Evolutionary conservation across 495 filamentous ascomycete genomes (phyloP).

Genomic region (Xylona heveae): DNA sequence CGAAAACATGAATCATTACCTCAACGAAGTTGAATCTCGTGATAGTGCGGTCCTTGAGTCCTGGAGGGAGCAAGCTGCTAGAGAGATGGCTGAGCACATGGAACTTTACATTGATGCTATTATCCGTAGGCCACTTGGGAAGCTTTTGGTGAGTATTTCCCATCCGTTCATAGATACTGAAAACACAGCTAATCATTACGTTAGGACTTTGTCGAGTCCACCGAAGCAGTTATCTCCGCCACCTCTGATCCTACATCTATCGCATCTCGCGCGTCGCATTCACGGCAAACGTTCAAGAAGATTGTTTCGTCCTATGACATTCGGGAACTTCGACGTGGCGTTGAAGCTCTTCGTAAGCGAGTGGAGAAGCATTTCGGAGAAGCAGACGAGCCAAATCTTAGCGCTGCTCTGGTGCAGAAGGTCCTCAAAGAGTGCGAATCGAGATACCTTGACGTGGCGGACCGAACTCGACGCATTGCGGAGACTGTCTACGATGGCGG

Average conservation of each 20-base stretch:
- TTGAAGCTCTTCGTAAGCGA: slow-evolving; percentile 67
- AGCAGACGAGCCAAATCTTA: slow-evolving; percentile 49
- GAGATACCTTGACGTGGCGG: slow-evolving; percentile 52
- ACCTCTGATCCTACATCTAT: slow-evolving; percentile 26
- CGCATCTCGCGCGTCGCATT: slow-evolving; percentile 56
- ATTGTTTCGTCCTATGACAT: slow-evolving; percentile 55
- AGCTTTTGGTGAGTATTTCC: slow-evolving; percentile 25
- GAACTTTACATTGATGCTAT: slow-evolving; percentile 68
- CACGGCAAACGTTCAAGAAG: slow-evolving; percentile 64
- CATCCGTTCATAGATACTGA: too few relatives aligned
- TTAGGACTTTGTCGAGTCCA: slow-evolving; percentile 70
- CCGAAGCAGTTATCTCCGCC: slow-evolving; percentile 32
- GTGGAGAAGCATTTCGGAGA: slow-evolving; percentile 95
- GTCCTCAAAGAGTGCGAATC: slow-evolving; percentile 66
- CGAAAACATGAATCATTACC: slow-evolving; percentile 96
- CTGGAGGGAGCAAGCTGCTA: slow-evolving; percentile 54
- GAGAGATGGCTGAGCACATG: slow-evolving; percentile 78
- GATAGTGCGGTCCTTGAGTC: slow-evolving; percentile 52
- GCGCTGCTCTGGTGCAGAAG: slow-evolving; percentile 46
- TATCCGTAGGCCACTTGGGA: slow-evolving; percentile 72
- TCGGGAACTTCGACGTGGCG: slow-evolving; percentile 64
- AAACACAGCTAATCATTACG: background rate
- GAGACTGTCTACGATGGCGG: slow-evolving; percentile 41
- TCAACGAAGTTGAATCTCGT: slow-evolving; percentile 71
- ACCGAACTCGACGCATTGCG: slow-evolving; percentile 42